These are phyloP conservation scores for Cladophialophora carrionii DNA, from an alignment of 2,329 filamentous ascomycete species.

Conservation along the genomic window DNA sequence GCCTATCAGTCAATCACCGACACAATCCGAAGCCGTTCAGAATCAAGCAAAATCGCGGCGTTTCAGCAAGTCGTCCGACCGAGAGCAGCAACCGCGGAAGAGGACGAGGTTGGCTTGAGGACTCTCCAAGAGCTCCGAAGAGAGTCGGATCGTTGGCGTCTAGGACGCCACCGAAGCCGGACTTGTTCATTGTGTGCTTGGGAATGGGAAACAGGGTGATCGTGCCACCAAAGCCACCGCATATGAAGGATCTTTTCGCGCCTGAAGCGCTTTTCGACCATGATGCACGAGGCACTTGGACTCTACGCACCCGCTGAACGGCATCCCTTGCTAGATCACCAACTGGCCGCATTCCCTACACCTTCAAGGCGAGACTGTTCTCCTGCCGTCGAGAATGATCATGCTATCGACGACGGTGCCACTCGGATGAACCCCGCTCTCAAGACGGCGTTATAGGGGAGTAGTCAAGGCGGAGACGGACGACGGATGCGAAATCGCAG, in stretches of 20 bases:
- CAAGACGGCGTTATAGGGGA: no score
- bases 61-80: neutral
- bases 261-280: slow-evolving; percentile 20
- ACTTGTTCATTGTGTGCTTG: neutral
- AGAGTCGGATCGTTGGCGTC: neutral
- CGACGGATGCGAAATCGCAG: neutral
- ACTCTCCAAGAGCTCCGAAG: no score
- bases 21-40: neutral
- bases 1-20: neutral
- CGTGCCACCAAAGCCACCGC: neutral
- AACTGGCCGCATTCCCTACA: slow-evolving; percentile 34
- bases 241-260: slow-evolving; percentile 22
- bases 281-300: slow-evolving; percentile 38
- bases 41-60: neutral
- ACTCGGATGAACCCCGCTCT: slow-evolving; percentile 40
- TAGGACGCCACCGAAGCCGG: no score
- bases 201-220: neutral
- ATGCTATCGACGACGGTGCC: slow-evolving; percentile 36
- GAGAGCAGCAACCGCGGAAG: slow-evolving; percentile 4
- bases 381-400: slow-evolving; percentile 33
- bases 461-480: no score
- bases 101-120: neutral
- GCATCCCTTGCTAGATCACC: slow-evolving; percentile 20
- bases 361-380: slow-evolving; percentile 27
- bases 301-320: slow-evolving; percentile 31